Percentiles rank a stretch among this genome's conserved stretches.
These are phyloP conservation scores for Pseudopithomyces maydicus DNA, from an alignment of 2,329 filamentous ascomycete species.

Conservation along the genomic window DNA sequence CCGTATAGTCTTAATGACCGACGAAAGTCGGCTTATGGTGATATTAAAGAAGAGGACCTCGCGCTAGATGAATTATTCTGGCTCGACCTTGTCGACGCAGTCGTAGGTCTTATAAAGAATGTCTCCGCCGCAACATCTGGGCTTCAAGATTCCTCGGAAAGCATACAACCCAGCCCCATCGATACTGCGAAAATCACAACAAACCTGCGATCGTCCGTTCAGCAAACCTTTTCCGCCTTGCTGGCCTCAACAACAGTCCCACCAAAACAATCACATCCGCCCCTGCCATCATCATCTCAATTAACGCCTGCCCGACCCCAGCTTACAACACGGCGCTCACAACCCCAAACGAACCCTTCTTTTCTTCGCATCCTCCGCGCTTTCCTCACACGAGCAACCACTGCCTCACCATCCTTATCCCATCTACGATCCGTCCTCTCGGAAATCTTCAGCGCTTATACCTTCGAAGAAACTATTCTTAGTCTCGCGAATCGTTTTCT, in stretches of 20 bases:
- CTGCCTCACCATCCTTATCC: slow-evolving; percentile 81
- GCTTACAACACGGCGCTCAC: slow-evolving; percentile 22
- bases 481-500: slow-evolving; percentile 83
- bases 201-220: slow-evolving; percentile 78
- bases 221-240: slow-evolving; percentile 87
- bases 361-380: slow-evolving; percentile 89
- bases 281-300: slow-evolving; percentile 19
- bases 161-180: slow-evolving; percentile 35
- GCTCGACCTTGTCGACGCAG: slow-evolving; percentile 67
- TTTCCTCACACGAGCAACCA: slow-evolving; percentile 82
- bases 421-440: slow-evolving; percentile 83
- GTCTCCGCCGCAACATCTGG: slow-evolving; percentile 54
- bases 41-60: slow-evolving; percentile 62
- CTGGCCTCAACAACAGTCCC: slow-evolving; percentile 67
- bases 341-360: slow-evolving; percentile 64
- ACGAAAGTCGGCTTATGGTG: slow-evolving; percentile 38
- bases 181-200: slow-evolving; percentile 67
- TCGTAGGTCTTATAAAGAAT: slow-evolving; percentile 60
- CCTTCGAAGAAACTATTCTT: slow-evolving; percentile 91
- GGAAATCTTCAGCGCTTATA: slow-evolving; percentile 93
- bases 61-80: slow-evolving; percentile 67
- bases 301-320: slow-evolving; percentile 21
- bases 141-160: slow-evolving; percentile 31
- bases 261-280: slow-evolving; percentile 22
- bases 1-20: slow-evolving; percentile 45